Evolutionary conservation across 1,284 basidiomycete genomes (phyloP).

Genomic region (Ceratobasidium sp.): DNA sequence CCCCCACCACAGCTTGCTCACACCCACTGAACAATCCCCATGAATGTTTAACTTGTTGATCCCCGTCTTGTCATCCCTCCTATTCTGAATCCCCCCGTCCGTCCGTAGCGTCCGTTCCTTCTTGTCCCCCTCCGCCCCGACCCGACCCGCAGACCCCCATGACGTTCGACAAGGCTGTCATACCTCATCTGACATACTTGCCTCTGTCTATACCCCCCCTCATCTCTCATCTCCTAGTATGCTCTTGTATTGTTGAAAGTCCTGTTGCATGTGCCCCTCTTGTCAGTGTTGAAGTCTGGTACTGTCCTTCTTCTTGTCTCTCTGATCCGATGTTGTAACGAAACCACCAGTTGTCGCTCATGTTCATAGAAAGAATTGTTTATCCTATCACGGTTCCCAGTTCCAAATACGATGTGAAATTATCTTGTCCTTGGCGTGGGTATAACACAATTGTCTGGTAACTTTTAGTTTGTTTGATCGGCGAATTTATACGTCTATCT

Average conservation of each 20-base stretch:
- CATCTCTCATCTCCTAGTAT: neutral
- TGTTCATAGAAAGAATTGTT: neutral
- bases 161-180: constrained; percentile 10
- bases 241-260: neutral
- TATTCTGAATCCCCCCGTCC: neutral
- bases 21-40: neutral
- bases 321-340: neutral
- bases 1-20: neutral
- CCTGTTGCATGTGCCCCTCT: no score
- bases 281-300: no score
- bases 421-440: neutral
- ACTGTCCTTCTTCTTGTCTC: neutral
- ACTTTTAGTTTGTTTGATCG: neutral
- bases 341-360: neutral
- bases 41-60: neutral
- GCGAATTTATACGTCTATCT: neutral
- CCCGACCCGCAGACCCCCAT: neutral
- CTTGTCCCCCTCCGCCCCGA: neutral
- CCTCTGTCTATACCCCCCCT: neutral
- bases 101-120: neutral
- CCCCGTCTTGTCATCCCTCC: neutral
- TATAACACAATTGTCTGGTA: neutral
- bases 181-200: neutral
- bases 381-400: no score
- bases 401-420: neutral